Percentiles rank a stretch among this genome's conserved stretches.
Evolutionary conservation across 169 alveolate species (phyloP).

Genomic region (Plasmodium adleri): DNA sequence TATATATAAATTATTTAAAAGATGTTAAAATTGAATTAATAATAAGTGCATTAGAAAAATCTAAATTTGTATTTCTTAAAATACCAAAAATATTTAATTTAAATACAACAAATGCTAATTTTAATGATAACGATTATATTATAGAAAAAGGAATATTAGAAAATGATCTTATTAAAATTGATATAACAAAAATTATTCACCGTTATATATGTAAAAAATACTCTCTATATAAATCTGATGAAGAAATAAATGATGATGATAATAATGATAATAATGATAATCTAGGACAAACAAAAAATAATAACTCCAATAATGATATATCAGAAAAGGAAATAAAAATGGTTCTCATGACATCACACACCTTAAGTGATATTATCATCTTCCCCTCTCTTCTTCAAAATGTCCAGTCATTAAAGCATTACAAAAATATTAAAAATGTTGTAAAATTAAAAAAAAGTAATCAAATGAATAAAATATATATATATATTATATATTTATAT

Average conservation of each 20-base stretch:
- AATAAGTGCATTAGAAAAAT: slow-evolving; percentile 5
- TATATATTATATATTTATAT: neutral
- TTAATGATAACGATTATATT: slow-evolving; percentile 31
- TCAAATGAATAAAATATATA: neutral
- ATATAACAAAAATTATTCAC: slow-evolving; percentile 8
- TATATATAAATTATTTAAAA: slow-evolving; percentile 21
- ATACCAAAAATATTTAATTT: slow-evolving; percentile 13
- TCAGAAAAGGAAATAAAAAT: slow-evolving; percentile 7
- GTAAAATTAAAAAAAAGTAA: slow-evolving; percentile 52
- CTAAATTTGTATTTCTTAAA: slow-evolving; percentile 20
- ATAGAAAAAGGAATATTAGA: slow-evolving; percentile 34
- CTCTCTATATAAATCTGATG: neutral
- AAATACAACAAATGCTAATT: slow-evolving; percentile 17
- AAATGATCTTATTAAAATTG: slow-evolving; percentile 40
- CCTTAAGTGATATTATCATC: slow-evolving; percentile 24
- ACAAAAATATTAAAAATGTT: slow-evolving; percentile 50
- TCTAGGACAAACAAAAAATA: neutral
- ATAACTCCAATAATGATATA: neutral
- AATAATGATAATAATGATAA: neutral
- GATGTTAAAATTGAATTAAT: slow-evolving; percentile 6
- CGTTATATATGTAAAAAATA: slow-evolving; percentile 16
- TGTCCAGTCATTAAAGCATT: neutral
- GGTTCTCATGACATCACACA: slow-evolving; percentile 48
- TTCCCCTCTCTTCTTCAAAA: neutral
- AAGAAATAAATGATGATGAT: neutral